Base-by-base conservation (phyloP, 768 basidiomycete genomes). In the Mycena floridula region DNA sequence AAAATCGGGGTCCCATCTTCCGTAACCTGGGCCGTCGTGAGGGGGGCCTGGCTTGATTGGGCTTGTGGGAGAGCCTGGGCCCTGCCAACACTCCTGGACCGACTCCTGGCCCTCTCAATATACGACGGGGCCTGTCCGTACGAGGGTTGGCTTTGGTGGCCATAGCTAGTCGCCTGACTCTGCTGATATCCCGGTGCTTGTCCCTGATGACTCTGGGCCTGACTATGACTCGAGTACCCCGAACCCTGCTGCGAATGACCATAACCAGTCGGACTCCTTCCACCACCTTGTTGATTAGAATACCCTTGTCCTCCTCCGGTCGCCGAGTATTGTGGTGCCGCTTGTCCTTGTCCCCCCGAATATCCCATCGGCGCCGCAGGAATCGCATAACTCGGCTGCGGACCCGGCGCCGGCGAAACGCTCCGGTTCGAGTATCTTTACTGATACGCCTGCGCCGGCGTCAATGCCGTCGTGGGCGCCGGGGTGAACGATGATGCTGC, bases 1-100 rank as follows among this genome's bases (percentile, higher is more conserved):
- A 93, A 57, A 25, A 97, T 85, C 1, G 79, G 79, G 27, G 76
- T 71, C 0, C 93, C 93, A 35, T 85, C 84, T 42, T 93, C 90
- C 7, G 85, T 89, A 37, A 80, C 82, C 54, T 89, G 81, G 1
- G 79, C 82, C 5, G 85, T 85, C n/a, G 81, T 79, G 9, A 76
- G 57, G 15, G 60, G 65, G 7, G 66, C 67, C 39, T 69, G 71
- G 1, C 78, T 77, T 23, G 76, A 74, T 16, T 77, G 79, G 36
- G 77, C 72, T 28, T 76, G 66, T 32, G n/a, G n/a, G n/a, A n/a
- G n/a, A n/a, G n/a, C n/a, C n/a, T n/a, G n/a, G n/a, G n/a, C n/a
- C n/a, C n/a, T n/a, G n/a, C n/a, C n/a, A n/a, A n/a, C n/a, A n/a
- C n/a, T n/a, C n/a, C n/a, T n/a, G n/a, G 63, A 50, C 44, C 68